Evolutionary conservation across 345 rosid genomes (phyloP).

Genomic region (Hirschfeldia incana): DNA sequence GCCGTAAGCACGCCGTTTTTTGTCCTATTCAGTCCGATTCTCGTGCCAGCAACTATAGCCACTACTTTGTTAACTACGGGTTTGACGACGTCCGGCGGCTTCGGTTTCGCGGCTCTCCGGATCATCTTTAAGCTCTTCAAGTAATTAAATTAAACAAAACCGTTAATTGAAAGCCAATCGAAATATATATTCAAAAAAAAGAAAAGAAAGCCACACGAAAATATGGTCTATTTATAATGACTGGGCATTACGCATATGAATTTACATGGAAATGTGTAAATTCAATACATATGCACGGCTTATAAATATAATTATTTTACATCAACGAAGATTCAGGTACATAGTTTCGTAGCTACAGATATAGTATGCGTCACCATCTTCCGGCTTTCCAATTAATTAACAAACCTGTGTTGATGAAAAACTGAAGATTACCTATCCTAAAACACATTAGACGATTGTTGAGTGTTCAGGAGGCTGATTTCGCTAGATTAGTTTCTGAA

Average conservation of each 20-base stretch:
- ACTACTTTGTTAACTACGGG: conserved; percentile 51
- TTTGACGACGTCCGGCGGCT: conserved; percentile 66
- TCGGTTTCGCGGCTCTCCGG: conserved; percentile 51
- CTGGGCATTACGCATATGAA: not conserved
- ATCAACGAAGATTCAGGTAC: not conserved
- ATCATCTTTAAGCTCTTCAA: conserved; percentile 64
- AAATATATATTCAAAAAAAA: too few species aligned
- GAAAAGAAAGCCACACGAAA: not conserved
- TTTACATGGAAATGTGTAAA: not conserved
- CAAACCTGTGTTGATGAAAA: not conserved
- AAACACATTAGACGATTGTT: not conserved
- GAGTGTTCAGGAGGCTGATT: not conserved
- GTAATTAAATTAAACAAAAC: conserved; percentile 32
- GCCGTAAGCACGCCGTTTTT: conserved; percentile 67
- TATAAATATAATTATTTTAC: not conserved
- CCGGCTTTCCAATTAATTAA: not conserved
- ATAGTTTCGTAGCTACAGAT: not conserved
- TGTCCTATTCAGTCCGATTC: conserved; percentile 75
- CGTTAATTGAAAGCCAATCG: conserved; percentile 4
- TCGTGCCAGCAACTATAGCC: conserved; percentile 68
- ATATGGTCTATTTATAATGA: not conserved
- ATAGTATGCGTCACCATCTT: not conserved
- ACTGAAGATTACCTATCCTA: not conserved
- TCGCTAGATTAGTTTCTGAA: not conserved
- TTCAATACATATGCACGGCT: not conserved